Conservation (phyloP, 768 basidiomycete species). For the Naganishia onofrii region DNA sequence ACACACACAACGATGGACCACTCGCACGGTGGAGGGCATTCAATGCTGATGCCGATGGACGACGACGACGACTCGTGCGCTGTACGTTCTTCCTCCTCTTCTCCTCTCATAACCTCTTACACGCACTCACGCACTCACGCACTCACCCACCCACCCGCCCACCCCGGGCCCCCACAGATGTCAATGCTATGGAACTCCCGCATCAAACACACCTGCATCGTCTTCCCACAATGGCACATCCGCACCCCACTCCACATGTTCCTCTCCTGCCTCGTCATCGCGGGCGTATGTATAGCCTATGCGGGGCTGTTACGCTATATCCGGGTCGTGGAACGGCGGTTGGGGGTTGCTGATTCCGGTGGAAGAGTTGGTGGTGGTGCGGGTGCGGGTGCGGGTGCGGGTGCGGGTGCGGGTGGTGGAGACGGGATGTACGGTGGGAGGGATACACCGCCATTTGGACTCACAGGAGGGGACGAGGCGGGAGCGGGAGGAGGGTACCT, state of each 20-base stretch:
- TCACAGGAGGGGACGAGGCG: neutral
- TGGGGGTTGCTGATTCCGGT: neutral
- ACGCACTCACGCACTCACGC: too few species aligned
- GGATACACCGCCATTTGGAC: neutral
- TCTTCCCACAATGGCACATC: conserved; percentile 50
- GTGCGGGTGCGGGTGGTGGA: too few species aligned
- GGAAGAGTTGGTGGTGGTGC: too few species aligned
- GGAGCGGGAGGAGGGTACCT: neutral
- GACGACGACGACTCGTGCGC: conserved; percentile 4
- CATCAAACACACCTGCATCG: conserved; percentile 40
- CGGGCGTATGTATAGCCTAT: neutral
- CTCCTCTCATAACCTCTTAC: too few species aligned
- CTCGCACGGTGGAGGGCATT: conserved; percentile 8
- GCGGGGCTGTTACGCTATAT: neutral
- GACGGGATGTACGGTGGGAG: neutral
- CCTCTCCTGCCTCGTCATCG: conserved; percentile 44
- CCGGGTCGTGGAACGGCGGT: neutral
- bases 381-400: too few species aligned
- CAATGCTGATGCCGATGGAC: neutral
- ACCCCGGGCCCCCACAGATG: conserved; percentile 32
- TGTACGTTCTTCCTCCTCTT: conserved; percentile 3
- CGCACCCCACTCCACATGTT: conserved; percentile 41
- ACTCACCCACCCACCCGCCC: too few species aligned
- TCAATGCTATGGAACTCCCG: conserved; percentile 36
- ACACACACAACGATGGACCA: conserved; percentile 19